Base-by-base conservation (phyloP, 2,329 filamentous ascomycete genomes). In the Sclerotinia borealis region DNA sequence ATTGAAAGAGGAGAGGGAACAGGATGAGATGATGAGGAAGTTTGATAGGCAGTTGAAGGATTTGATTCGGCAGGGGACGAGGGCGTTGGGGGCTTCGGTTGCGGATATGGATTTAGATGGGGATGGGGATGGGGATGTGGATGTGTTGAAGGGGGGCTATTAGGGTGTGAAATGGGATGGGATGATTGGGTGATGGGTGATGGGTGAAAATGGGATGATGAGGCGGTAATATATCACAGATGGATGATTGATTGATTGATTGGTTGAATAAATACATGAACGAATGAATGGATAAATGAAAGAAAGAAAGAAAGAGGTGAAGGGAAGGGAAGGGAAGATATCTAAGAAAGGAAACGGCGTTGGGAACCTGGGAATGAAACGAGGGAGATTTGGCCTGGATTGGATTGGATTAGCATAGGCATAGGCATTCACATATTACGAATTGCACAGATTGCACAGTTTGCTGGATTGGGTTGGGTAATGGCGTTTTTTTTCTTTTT, bases 21-120 rank as follows among this genome's bases (percentile, higher is more conserved):
- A 90, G 9, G 92, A 98, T 69, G 85, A 87, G 49, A 87, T 89
- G 59, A 89, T 98, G 69, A 86, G 86, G 55, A 85, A 88, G 31
- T 86, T 98, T 76, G 96, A 95, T 73, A 82, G 85, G 54, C 86
- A 90, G 70, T 79, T 98, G 54, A 85, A 90, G 72, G 89, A 88
- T 39, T 92, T 99, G 89, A 96, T 99, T 61, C 83, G 87, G 2
- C 89, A 98, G 76, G 95, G 93, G 0, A 89, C 89, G 70, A 89
- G 95, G 75, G 95, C 95, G 1, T 77, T 99, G 22, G 93, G 88
- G 2, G 90, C 89, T 25, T 89, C 80, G 47, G 65, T 73, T 2
- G 68, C 69, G 48, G 68, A 72, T 34, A 70, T 71, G 52, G 67
- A 68, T 39, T 67, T 70, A 43, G 69, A 72, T 64, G 22, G 47